These are phyloP conservation scores for Clausena lansium DNA, from an alignment of 345 rosid genomes.

Conservation along the genomic window DNA sequence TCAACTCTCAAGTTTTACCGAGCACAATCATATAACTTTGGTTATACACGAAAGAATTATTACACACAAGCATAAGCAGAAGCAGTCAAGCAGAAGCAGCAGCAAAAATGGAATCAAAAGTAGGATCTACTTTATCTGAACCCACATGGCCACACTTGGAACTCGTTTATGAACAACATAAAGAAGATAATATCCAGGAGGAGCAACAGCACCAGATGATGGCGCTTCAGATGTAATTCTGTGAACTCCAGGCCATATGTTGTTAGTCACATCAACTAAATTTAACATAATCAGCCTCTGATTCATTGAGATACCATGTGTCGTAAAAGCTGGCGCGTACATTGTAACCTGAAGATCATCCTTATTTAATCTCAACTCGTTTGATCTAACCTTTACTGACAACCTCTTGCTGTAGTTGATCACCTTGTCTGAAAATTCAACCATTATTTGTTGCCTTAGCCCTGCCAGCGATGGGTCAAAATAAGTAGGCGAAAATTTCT, in stretches of 20 bases:
- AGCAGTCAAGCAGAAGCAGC: not conserved
- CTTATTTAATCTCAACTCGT: not conserved
- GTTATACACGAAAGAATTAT: not conserved
- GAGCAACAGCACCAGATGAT: constrained; percentile 41
- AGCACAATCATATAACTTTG: not conserved
- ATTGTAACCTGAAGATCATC: constrained; percentile 36
- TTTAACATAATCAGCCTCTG: constrained; percentile 51
- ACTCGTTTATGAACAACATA: constrained; percentile 26
- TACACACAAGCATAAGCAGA: not conserved
- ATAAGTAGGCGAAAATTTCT: constrained; percentile 73
- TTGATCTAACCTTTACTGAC: constrained; percentile 21
- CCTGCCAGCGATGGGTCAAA: constrained; percentile 35
- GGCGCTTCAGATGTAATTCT: constrained; percentile 31
- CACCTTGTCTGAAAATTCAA: not conserved
- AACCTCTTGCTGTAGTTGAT: constrained; percentile 30
- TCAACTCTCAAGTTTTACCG: not conserved
- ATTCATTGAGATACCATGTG: constrained; percentile 70
- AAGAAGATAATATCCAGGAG: constrained; percentile 59
- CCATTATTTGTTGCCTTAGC: constrained; percentile 33
- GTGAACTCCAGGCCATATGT: not conserved
- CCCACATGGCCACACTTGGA: not conserved
- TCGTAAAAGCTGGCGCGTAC: constrained; percentile 65
- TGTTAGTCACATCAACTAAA: constrained; percentile 14
- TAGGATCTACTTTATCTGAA: not conserved
- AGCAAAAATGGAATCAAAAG: not conserved